Conservation (phyloP, 345 rosid genomes). For the Brassica nigra region DNA sequence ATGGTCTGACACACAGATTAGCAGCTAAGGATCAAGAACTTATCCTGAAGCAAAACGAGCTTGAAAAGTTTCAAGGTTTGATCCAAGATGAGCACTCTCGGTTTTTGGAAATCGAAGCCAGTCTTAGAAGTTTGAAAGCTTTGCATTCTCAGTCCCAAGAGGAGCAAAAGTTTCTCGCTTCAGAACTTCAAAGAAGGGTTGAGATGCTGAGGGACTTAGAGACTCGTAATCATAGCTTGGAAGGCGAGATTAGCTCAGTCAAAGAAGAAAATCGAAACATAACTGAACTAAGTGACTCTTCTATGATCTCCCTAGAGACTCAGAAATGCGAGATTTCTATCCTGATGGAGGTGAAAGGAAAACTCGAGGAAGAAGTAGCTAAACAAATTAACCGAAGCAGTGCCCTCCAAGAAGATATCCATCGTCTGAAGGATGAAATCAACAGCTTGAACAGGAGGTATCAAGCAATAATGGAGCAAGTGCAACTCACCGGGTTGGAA, state of each 20-base stretch:
- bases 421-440: slow-evolving; percentile 70
- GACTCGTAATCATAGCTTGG: slow-evolving; percentile 52
- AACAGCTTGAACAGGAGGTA: slow-evolving; percentile 57
- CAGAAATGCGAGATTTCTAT: slow-evolving; percentile 54
- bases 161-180: slow-evolving; percentile 66
- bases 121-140: slow-evolving; percentile 54
- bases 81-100: slow-evolving; percentile 66
- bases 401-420: slow-evolving; percentile 73
- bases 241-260: slow-evolving; percentile 55
- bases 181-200: slow-evolving; percentile 62
- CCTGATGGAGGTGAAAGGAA: slow-evolving; percentile 66
- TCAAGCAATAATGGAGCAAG: slow-evolving; percentile 60
- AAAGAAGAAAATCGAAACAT: slow-evolving; percentile 57
- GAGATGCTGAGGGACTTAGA: slow-evolving; percentile 60
- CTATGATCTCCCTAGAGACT: slow-evolving; percentile 45
- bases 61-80: slow-evolving; percentile 55
- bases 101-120: slow-evolving; percentile 61
- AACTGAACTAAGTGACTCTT: slow-evolving; percentile 53
- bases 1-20: slow-evolving; percentile 56
- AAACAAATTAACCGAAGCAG: slow-evolving; percentile 56
- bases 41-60: slow-evolving; percentile 62
- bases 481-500: slow-evolving; percentile 62
- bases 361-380: slow-evolving; percentile 70
- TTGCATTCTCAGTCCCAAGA: slow-evolving; percentile 57
- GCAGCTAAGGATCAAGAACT: slow-evolving; percentile 72